Base-by-base conservation (phyloP, 2,329 filamentous ascomycete genomes). In the Talaromyces sp. region DNA sequence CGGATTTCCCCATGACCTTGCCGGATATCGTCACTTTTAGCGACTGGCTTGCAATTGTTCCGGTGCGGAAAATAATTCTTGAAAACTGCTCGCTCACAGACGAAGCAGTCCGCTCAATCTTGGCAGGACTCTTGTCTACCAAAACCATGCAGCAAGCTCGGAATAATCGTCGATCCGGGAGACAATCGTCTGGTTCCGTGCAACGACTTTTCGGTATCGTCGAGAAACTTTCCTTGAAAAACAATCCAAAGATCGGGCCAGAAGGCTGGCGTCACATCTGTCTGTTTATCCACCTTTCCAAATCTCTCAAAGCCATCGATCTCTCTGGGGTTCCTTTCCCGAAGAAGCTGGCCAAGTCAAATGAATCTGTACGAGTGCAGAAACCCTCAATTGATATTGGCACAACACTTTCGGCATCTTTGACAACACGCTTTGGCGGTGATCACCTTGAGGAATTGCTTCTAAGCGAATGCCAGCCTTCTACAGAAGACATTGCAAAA, bases 221-320 rank as follows among this genome's bases (percentile, higher is more conserved):
- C 4, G 92, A 97, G 77, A 90, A 92, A 64, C 78, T 99, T 6
- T 89, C 91, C 1, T 77, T 99, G 50, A 96, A 96, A 77, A 92
- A 96, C 76, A 98, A 98, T 72, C 77, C 82, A 1, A 94, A 92
- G 69, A 88, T 98, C 63, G 90, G 91, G 0, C 81, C 83, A 0
- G 89, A 96, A 65, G 95, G 94, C 16, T 99, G 95, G 95, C 92
- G 89, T 69, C 87, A 98, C 72, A 87, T 98, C 61, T 89, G 89
- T 47, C 80, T 96, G 6, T 99, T 98, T 72, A 82, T 96, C 58
- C 91, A 96, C 76, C 88, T 97, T 80, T 96, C 91, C 68, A 88
- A 87, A 64, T 92, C 92, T 0, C 81, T 99, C 61, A 93, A 92
- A 73, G 89, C 85, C 5, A 84, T 98, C 28, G 95, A 99, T 73